Evolutionary conservation across 768 basidiomycete species (phyloP), one percentile per base, ranked within the genome.

Genomic region (Lactifluus echinatus): DNA sequence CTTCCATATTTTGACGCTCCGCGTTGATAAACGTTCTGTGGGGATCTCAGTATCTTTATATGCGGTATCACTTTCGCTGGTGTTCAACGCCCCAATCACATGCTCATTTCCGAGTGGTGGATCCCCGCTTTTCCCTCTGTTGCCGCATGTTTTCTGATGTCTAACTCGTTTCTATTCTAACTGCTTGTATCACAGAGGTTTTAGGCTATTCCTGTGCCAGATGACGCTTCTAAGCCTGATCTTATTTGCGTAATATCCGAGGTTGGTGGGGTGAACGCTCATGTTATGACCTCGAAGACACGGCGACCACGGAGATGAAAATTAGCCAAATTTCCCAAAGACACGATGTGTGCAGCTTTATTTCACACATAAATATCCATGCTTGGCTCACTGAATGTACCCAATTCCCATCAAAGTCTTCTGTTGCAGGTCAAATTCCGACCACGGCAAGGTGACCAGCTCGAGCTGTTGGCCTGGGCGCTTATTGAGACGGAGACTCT

Each of bases 301-400:
- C 46, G 57, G 57, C 26, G 47, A 34, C 24, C 24, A 43, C 57
- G 57, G 57, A 58, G 33, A 58, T 58, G 57, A 58, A 39, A 53
- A 34, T 17, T 53, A 31, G 29, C 44, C 57, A 53, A 56, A 36
- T 21, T 2, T 4, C 34, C 24, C 48, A 11, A 37, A 21, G 42
- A 50, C 55, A 44, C 33, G 23, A 15, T 34, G 2, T 33, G 6
- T 31, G 37, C 19, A 8, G 31, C 23, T 28, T 37, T 24, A 42
- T 36, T 36, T 56, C 24, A 50, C 55, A 26, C 50, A 15, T 17
- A 40, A 12, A 28, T 19, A 37, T 28, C 28, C 26, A 37, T 36
- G 19, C 34, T 34, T 43, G 14, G 10, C 17, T 21, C 24, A 21
- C 26, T 29, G 24, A 21, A 44, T 36, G n/a, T n/a, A 24, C 37